phyloP scores from a whole-genome alignment of 2,329 filamentous ascomycete species.

The Chaetoscypha palmicola region DNA sequence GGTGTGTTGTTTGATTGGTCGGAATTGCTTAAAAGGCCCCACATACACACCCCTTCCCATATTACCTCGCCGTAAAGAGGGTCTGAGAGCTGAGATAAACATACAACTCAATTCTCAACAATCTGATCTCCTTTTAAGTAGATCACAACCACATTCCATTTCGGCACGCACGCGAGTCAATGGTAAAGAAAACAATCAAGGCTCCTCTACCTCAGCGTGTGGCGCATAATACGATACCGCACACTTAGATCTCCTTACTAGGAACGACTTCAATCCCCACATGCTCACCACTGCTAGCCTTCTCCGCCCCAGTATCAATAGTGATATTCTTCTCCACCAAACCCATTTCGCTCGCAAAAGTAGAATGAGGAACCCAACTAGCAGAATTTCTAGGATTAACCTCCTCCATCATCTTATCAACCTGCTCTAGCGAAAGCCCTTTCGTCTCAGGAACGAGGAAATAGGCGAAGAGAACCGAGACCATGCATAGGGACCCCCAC shows the following conservation, averaged over 20 bases:
- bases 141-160: too few species aligned
- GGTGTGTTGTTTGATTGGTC: too few species aligned
- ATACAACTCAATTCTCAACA: too few species aligned
- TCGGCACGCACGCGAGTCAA: too few species aligned
- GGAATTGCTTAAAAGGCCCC: too few species aligned
- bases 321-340: background rate
- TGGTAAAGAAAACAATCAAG: too few species aligned
- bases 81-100: too few species aligned
- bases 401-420: constrained; percentile 65
- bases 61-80: too few species aligned
- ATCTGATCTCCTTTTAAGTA: too few species aligned
- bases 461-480: constrained; percentile 64
- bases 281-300: background rate
- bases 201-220: too few species aligned
- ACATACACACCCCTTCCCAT: too few species aligned
- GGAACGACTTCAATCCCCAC: background rate
- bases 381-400: constrained; percentile 35
- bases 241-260: background rate
- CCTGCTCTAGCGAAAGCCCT: constrained; percentile 73
- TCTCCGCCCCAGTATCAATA: background rate
- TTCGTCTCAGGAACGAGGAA: constrained; percentile 83
- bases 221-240: too few species aligned
- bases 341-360: constrained; percentile 18
- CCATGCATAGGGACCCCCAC: constrained; percentile 62
- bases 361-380: constrained; percentile 26